A percentile compares a stretch with the other conserved stretches of the same genome.
Conservation (phyloP, 2,329 filamentous ascomycete genomes). For the Sporothrix variecibatus region DNA sequence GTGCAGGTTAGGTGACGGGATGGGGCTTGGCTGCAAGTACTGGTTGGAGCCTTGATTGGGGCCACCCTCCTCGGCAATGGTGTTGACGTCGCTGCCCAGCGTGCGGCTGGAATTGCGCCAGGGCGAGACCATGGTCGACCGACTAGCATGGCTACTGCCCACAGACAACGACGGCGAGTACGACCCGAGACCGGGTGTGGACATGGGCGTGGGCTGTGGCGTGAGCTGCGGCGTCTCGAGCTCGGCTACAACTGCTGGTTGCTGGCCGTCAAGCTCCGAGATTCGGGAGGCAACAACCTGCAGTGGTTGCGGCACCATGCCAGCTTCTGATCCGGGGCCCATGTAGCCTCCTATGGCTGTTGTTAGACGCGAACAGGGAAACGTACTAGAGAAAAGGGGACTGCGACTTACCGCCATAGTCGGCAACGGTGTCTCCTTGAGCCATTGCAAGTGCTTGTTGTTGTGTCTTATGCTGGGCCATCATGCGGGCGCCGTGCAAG, state of each 20-base stretch:
- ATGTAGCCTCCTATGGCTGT: conserved; percentile 19
- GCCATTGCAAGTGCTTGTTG: not conserved
- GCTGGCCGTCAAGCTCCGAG: conserved; percentile 27
- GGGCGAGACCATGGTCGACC: conserved; percentile 24
- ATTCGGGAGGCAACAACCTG: not conserved
- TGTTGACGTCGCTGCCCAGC: not conserved
- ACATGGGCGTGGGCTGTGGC: not conserved
- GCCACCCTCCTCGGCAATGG: not conserved
- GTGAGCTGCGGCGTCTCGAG: conserved; percentile 27
- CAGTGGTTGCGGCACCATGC: not conserved
- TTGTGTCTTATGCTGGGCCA: conserved; percentile 5
- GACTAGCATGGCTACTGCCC: not conserved
- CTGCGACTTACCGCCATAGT: conserved; percentile 20
- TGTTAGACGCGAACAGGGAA: not conserved
- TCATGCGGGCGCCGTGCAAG: conserved; percentile 16
- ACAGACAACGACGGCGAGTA: conserved; percentile 19
- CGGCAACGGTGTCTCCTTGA: conserved; percentile 2
- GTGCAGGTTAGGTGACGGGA: not conserved
- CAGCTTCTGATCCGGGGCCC: not conserved
- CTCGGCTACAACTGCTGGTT: conserved; percentile 16
- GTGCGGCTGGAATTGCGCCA: conserved; percentile 24
- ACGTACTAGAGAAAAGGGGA: not conserved
- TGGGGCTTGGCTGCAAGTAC: not conserved
- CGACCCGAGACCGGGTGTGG: not conserved
- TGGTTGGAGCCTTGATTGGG: too few relatives aligned